Evolutionary conservation across 1,139 yeast genomes (phyloP).

Genomic region (Lodderomyces margitis): DNA sequence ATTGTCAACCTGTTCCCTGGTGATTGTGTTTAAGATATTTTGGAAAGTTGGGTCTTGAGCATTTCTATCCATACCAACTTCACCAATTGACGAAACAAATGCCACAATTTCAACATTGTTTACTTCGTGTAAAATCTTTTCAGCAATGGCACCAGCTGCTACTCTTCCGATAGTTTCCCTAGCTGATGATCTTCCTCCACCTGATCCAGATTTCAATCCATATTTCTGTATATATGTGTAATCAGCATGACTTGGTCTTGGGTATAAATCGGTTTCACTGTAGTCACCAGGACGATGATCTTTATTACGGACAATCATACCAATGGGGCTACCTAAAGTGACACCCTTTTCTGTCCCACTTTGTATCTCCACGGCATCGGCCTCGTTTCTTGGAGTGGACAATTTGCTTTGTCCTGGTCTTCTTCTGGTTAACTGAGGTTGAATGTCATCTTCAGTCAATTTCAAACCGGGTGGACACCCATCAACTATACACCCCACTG

Average conservation of each 20-base stretch:
- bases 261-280: slow-evolving; percentile 90
- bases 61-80: slow-evolving; percentile 70
- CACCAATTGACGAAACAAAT: slow-evolving; percentile 89
- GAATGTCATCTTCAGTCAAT: slow-evolving; percentile 82
- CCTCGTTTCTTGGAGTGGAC: slow-evolving; percentile 94
- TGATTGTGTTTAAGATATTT: slow-evolving; percentile 64
- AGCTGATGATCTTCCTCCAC: slow-evolving; percentile 97
- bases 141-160: slow-evolving; percentile 98
- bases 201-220: slow-evolving; percentile 89
- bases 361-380: slow-evolving; percentile 88
- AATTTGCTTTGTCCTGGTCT: slow-evolving; percentile 95
- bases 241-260: slow-evolving; percentile 98
- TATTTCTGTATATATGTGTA: slow-evolving; percentile 88
- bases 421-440: slow-evolving; percentile 93
- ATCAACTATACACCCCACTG: slow-evolving; percentile 98
- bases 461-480: slow-evolving; percentile 96
- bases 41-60: slow-evolving; percentile 65
- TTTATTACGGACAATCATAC: slow-evolving; percentile 87
- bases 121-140: slow-evolving; percentile 74
- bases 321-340: slow-evolving; percentile 94
- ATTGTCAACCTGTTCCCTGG: slow-evolving; percentile 85
- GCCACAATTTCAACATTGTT: slow-evolving; percentile 93
- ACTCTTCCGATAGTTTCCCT: slow-evolving; percentile 98
- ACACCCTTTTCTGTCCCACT: slow-evolving; percentile 90
- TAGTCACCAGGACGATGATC: slow-evolving; percentile 97